Evolutionary conservation across 2,329 filamentous ascomycete genomes (phyloP), one percentile per base, ranked within the genome.

Genomic region (Exophiala sp.): DNA sequence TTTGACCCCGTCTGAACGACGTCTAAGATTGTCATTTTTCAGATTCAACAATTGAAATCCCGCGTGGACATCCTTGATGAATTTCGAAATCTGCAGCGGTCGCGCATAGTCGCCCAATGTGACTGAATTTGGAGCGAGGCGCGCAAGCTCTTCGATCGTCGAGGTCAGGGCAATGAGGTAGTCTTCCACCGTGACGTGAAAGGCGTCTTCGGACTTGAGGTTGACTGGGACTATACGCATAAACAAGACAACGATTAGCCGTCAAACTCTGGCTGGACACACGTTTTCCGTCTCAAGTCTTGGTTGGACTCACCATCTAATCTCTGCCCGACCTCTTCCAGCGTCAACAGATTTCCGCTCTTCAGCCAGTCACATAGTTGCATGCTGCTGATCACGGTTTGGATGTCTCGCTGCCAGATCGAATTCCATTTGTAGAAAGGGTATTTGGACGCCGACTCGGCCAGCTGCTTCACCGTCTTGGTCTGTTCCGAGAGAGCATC

Each of bases 391-490:
- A 97, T 78, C 83, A 87, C 80, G 66, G 87, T 88, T 68, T 97
- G 91, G 47, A 96, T 73, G 63, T 86, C 81, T 51, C 88, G 81
- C 22, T 82, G 79, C 93, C 93, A 98, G 66, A 88, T 81, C 49
- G 76, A 73, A 69, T 96, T 96, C 74, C 94, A 96, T 78, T 95
- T 96, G 81, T 97, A 98, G 75, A 97, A 98, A 0, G 93, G 91
- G 63, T 94, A 85, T 66, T 86, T 78, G 21, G 88, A 90, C 1
- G 90, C 88, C 47, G 87, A 79, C 47, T 76, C 70, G 54, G 81
- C 79, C 38, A 98, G 79, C 59, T 83, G 81, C 50, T 74, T 71
- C 39, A 96, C 78, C 38, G 83, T 85, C 41, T 80, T 73, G 48
- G 86, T 78, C 66, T 95, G 82, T 29, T 85, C 79, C 56, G 79